These are phyloP conservation scores for Agapanthus africanus DNA, from an alignment of 106 monocot species.

Conservation along the genomic window DNA sequence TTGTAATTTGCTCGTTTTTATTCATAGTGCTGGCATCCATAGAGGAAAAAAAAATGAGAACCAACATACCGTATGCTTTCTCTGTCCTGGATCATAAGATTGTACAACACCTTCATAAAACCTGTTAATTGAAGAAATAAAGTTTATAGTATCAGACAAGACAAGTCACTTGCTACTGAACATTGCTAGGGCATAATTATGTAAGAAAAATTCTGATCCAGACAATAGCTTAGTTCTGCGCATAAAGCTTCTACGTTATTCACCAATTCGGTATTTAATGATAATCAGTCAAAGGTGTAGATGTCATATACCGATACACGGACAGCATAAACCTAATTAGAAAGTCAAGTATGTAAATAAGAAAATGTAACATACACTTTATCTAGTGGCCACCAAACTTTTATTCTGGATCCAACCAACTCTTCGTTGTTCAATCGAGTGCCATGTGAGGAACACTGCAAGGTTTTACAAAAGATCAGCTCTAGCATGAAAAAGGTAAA, in stretches of 20 bases:
- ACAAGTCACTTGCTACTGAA: no score
- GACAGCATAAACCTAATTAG: no score
- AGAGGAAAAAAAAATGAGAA: neutral
- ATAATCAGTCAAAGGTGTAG: no score
- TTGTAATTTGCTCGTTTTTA: neutral
- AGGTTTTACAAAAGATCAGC: slow-evolving; percentile 4
- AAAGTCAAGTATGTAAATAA: slow-evolving; percentile 2
- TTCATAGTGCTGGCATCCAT: neutral
- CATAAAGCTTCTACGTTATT: no score
- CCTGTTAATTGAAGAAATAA: slow-evolving; percentile 26
- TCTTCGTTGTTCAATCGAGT: slow-evolving; percentile 18
- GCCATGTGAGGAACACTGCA: slow-evolving; percentile 58
- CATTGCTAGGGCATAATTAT: no score
- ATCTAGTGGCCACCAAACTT: slow-evolving; percentile 98
- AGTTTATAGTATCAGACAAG: slow-evolving; percentile 4
- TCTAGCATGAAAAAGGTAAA: neutral
- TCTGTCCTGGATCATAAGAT: slow-evolving; percentile 61
- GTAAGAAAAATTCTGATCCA: no score
- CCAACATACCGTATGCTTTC: slow-evolving; percentile 61
- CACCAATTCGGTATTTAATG: no score
- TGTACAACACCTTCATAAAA: slow-evolving; percentile 77
- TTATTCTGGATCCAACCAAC: slow-evolving; percentile 70
- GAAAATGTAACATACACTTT: slow-evolving; percentile 46
- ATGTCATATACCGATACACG: no score
- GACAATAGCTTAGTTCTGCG: no score